Percentiles rank a stretch among this genome's conserved stretches.
phyloP scores from a whole-genome alignment of 176 grass and related monocot genomes.

The Bolboschoenus planiculmis region DNA sequence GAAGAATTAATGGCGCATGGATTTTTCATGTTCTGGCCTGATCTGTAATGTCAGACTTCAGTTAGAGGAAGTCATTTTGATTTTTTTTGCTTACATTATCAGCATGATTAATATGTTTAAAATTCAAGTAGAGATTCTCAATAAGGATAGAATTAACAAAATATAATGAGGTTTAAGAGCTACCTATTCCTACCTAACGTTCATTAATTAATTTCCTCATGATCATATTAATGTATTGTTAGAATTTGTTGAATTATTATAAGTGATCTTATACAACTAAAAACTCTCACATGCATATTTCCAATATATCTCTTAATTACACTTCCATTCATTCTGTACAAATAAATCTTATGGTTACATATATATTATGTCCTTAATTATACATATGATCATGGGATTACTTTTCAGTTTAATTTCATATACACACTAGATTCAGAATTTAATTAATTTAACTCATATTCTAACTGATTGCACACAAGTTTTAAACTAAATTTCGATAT shows the following conservation, averaged over 20 bases:
- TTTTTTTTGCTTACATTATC: not conserved
- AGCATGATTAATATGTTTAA: not conserved
- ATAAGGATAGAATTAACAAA: not conserved
- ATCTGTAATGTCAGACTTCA: too few relatives aligned
- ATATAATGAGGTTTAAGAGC: not conserved
- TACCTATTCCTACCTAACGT: not conserved
- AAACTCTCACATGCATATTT: not conserved
- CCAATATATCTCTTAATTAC: not conserved
- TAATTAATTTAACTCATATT: too few relatives aligned
- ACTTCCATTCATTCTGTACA: not conserved
- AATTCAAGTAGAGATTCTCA: not conserved
- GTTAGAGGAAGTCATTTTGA: not conserved
- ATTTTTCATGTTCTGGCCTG: too few relatives aligned
- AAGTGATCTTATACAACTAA: not conserved
- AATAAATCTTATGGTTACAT: too few relatives aligned
- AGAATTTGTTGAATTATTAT: not conserved
- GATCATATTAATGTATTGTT: not conserved
- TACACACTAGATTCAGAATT: too few relatives aligned
- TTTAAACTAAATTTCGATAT: too few relatives aligned
- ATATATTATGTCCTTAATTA: too few relatives aligned
- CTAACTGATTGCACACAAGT: too few relatives aligned
- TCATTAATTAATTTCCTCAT: not conserved
- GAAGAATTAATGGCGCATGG: too few relatives aligned
- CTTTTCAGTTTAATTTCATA: too few relatives aligned
- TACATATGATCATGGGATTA: too few relatives aligned